phyloP scores from a whole-genome alignment of 345 rosid species.

The Gynandropsis gynandra region DNA sequence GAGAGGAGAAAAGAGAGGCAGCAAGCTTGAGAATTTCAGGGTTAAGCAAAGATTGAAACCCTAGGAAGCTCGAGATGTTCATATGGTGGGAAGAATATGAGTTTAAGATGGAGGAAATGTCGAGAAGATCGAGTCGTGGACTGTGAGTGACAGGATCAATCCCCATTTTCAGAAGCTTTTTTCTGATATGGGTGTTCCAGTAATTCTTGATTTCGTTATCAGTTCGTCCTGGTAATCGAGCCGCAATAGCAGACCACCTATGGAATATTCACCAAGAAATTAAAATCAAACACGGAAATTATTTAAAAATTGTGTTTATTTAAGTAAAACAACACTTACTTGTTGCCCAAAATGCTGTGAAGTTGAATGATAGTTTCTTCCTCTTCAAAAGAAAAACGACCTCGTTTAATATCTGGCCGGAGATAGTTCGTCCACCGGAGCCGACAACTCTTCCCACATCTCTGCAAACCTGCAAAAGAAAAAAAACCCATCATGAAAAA shows the following conservation, averaged over 20 bases:
- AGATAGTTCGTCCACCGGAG: constrained; percentile 76
- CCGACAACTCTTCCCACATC: constrained; percentile 78
- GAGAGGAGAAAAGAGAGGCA: constrained; percentile 32
- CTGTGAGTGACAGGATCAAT: constrained; percentile 80
- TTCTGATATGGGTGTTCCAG: constrained; percentile 82
- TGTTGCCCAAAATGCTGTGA: constrained; percentile 59
- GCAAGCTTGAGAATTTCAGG: constrained; percentile 41
- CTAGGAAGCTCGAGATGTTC: constrained; percentile 42
- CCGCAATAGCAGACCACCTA: constrained; percentile 84
- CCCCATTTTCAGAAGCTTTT: constrained; percentile 71
- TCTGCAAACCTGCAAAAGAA: constrained; percentile 34
- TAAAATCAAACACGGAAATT: constrained; percentile 10
- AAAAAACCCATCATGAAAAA: neutral
- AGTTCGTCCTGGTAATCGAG: constrained; percentile 78
- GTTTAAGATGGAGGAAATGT: constrained; percentile 50
- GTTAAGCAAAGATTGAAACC: constrained; percentile 32
- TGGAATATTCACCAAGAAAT: neutral
- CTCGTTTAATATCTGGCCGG: constrained; percentile 73
- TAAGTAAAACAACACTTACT: no score
- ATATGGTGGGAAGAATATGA: constrained; percentile 37
- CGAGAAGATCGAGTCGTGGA: constrained; percentile 66
- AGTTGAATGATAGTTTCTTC: constrained; percentile 69
- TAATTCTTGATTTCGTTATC: constrained; percentile 78
- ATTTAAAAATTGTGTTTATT: no score
- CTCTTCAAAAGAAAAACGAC: constrained; percentile 61